Conservation (phyloP, 768 basidiomycete species). For the Termitomyces sp. region DNA sequence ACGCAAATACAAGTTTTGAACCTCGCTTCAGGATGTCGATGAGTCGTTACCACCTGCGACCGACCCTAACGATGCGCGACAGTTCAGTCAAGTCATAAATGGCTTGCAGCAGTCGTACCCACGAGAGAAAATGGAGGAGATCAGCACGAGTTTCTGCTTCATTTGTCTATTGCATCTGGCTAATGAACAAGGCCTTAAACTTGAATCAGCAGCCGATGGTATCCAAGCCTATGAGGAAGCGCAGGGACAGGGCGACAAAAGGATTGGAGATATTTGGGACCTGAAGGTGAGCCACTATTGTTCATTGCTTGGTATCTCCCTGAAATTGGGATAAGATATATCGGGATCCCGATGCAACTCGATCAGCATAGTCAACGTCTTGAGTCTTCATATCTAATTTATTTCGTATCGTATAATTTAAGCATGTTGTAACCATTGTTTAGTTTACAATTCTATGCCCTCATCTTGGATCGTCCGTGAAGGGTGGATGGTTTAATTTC, state of each 20-base stretch:
- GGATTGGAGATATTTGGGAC: slow-evolving; percentile 70
- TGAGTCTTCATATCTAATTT: slow-evolving; percentile 4
- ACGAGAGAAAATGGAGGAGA: slow-evolving; percentile 92
- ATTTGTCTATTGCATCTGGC: slow-evolving; percentile 95
- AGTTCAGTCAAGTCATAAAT: slow-evolving; percentile 78
- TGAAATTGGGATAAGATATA: slow-evolving; percentile 33
- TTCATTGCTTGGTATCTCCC: not conserved
- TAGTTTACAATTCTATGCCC: not conserved
- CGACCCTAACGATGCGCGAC: slow-evolving; percentile 59
- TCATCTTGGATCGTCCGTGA: not conserved
- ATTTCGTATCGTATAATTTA: slow-evolving; percentile 9
- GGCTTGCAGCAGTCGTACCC: slow-evolving; percentile 82
- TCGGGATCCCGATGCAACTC: slow-evolving; percentile 40
- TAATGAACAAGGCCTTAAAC: slow-evolving; percentile 91
- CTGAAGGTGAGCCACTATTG: slow-evolving; percentile 48
- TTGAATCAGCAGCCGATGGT: slow-evolving; percentile 47
- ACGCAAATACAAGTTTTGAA: not conserved
- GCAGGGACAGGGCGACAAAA: slow-evolving; percentile 29
- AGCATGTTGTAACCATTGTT: slow-evolving; percentile 16
- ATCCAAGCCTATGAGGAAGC: slow-evolving; percentile 29
- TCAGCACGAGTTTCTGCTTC: slow-evolving; percentile 99
- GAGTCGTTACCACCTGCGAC: slow-evolving; percentile 39
- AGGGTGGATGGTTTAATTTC: not conserved
- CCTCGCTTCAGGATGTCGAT: slow-evolving; percentile 47
- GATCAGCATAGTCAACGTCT: slow-evolving; percentile 27